A percentile compares a stretch with the other conserved stretches of the same genome.
phyloP scores from a whole-genome alignment of 805 yeast genomes.

The Metschnikowia hibisci region DNA sequence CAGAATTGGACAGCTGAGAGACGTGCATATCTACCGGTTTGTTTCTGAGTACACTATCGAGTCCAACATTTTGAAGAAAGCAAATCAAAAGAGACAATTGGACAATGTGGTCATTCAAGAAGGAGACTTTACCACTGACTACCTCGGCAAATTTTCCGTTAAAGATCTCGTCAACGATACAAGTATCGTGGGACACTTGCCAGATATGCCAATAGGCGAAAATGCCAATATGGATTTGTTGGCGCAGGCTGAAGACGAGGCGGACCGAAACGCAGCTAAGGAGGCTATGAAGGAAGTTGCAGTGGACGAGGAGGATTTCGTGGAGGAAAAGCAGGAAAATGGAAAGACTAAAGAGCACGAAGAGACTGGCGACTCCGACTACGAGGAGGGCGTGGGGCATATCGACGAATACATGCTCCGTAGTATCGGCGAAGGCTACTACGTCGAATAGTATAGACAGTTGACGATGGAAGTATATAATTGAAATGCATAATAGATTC shows the following conservation, averaged over 20 bases:
- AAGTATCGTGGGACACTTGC: conserved; percentile 31
- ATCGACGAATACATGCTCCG: conserved; percentile 96
- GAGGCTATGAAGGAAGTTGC: conserved; percentile 83
- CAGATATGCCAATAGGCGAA: conserved; percentile 41
- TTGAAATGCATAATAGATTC: neutral
- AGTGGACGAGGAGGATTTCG: conserved; percentile 82
- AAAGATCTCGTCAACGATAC: conserved; percentile 76
- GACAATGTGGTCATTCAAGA: conserved; percentile 96
- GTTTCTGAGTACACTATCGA: conserved; percentile 96
- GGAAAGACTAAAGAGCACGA: conserved; percentile 25
- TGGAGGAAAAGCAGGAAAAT: conserved; percentile 41
- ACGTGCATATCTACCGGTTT: conserved; percentile 93
- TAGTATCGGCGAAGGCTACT: conserved; percentile 79
- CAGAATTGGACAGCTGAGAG: conserved; percentile 97
- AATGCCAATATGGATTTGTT: conserved; percentile 49
- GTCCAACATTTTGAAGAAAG: conserved; percentile 87
- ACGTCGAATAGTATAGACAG: conserved; percentile 22
- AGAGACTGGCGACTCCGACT: conserved; percentile 32
- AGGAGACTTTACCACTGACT: conserved; percentile 97
- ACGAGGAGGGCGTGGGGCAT: conserved; percentile 68
- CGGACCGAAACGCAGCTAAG: conserved; percentile 83
- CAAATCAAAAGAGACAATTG: conserved; percentile 88
- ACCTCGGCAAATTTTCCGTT: conserved; percentile 82
- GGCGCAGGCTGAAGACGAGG: conserved; percentile 95
- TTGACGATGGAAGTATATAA: conserved; percentile 3